Conservation (phyloP, 1,139 yeast genomes). For the Pichia sp. region DNA sequence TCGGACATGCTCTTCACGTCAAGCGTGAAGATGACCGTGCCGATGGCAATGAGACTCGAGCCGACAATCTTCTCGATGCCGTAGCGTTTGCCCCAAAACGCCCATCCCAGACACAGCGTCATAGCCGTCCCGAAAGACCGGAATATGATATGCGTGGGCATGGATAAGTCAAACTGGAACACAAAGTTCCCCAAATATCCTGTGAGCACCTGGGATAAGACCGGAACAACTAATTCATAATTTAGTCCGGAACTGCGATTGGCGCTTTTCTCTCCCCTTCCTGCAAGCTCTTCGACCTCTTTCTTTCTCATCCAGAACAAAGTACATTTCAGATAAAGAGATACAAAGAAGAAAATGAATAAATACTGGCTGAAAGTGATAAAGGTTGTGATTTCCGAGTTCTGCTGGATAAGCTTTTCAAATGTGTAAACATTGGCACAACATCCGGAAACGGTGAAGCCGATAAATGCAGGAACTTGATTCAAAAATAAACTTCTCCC, state of each 20-base stretch:
- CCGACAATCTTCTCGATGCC: constrained; percentile 44
- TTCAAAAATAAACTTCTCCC: neutral
- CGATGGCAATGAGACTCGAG: constrained; percentile 50
- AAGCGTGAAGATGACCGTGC: constrained; percentile 50
- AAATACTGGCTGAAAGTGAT: constrained; percentile 61
- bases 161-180: constrained; percentile 53
- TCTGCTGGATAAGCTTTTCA: constrained; percentile 44
- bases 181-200: constrained; percentile 50
- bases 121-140: constrained; percentile 62
- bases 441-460: constrained; percentile 66
- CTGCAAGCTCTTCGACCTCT: neutral
- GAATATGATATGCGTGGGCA: constrained; percentile 65
- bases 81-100: constrained; percentile 44
- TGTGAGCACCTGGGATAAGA: constrained; percentile 10
- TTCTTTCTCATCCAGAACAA: constrained; percentile 5
- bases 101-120: constrained; percentile 55
- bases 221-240: constrained; percentile 10
- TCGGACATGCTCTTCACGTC: neutral
- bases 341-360: constrained; percentile 40
- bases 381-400: constrained; percentile 43
- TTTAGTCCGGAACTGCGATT: neutral
- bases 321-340: constrained; percentile 3
- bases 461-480: constrained; percentile 14
- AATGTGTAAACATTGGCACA: constrained; percentile 64
- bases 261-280: neutral